phyloP scores from a whole-genome alignment of 1,284 basidiomycete genomes.

The Austroboletus rostrupii region DNA sequence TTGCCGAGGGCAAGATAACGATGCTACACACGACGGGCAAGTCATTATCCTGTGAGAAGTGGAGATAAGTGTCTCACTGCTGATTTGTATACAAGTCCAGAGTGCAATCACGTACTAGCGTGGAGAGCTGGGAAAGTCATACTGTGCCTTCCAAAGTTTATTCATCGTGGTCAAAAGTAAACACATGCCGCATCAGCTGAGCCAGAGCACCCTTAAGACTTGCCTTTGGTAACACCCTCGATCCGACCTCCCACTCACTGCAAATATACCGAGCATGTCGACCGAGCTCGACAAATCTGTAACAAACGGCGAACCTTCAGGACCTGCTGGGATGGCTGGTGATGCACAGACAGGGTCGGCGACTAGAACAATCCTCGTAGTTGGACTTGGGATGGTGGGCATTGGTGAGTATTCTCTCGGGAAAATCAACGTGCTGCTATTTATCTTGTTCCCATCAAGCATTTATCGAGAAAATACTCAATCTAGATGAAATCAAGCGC shows the following conservation, averaged over 20 bases:
- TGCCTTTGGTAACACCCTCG: background rate
- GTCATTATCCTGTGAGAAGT: background rate
- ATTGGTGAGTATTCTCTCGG: slow-evolving; percentile 40
- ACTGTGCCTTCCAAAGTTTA: no score
- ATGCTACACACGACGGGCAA: background rate
- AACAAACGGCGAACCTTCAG: background rate
- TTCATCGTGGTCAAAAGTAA: background rate
- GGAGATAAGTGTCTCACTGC: no score
- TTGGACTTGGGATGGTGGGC: slow-evolving; percentile 69
- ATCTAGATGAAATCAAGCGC: slow-evolving; percentile 44
- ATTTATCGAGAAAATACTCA: slow-evolving; percentile 65
- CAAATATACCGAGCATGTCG: background rate
- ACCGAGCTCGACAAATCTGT: background rate
- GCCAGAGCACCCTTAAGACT: background rate
- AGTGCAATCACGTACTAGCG: no score
- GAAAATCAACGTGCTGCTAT: background rate
- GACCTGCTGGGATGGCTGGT: background rate
- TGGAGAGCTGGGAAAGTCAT: no score
- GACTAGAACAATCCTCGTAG: slow-evolving; percentile 41
- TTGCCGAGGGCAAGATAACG: no score
- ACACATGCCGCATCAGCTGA: background rate
- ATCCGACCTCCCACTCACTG: background rate
- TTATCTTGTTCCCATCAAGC: slow-evolving; percentile 33
- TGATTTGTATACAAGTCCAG: no score
- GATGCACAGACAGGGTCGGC: background rate